phyloP scores from a whole-genome alignment of 1,284 basidiomycete genomes.

The Xanthoconium separans region DNA sequence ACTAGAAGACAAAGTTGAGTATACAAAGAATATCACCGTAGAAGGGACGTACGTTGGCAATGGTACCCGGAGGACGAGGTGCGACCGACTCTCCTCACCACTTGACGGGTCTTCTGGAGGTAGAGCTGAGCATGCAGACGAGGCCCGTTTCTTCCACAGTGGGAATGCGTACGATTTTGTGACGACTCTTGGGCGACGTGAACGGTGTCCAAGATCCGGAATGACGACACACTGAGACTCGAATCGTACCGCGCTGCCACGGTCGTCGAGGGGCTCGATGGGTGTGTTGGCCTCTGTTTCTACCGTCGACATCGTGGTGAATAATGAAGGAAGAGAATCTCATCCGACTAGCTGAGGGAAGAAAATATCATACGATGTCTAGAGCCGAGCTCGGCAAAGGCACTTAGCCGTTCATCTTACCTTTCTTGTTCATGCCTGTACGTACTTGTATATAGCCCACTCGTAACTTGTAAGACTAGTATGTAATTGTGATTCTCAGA shows the following conservation, averaged over 20 bases:
- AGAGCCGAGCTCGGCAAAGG: slow-evolving; percentile 8
- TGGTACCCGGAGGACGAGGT: slow-evolving; percentile 56
- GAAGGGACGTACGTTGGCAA: slow-evolving; percentile 50
- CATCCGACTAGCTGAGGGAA: not conserved
- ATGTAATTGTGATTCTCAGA: too few species aligned
- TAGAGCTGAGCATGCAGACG: slow-evolving; percentile 24
- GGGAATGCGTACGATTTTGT: slow-evolving; percentile 63
- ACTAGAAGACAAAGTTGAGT: slow-evolving; percentile 22
- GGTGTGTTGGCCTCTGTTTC: not conserved
- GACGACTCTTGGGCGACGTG: slow-evolving; percentile 47
- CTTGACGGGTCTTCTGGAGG: not conserved
- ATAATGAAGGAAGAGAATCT: not conserved
- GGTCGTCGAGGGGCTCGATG: slow-evolving; percentile 18
- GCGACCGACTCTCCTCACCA: slow-evolving; percentile 36
- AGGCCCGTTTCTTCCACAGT: slow-evolving; percentile 50
- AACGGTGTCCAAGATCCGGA: slow-evolving; percentile 44
- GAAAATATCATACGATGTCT: slow-evolving; percentile 25
- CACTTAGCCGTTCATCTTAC: slow-evolving; percentile 9
- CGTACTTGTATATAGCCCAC: not conserved
- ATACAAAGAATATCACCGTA: not conserved
- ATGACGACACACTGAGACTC: slow-evolving; percentile 67
- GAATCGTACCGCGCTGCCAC: slow-evolving; percentile 52
- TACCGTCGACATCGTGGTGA: slow-evolving; percentile 14
- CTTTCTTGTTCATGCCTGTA: slow-evolving; percentile 11
- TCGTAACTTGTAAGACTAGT: too few species aligned